Evolutionary conservation across 2,329 filamentous ascomycete species (phyloP).

Genomic region (Alternaria burnsii): DNA sequence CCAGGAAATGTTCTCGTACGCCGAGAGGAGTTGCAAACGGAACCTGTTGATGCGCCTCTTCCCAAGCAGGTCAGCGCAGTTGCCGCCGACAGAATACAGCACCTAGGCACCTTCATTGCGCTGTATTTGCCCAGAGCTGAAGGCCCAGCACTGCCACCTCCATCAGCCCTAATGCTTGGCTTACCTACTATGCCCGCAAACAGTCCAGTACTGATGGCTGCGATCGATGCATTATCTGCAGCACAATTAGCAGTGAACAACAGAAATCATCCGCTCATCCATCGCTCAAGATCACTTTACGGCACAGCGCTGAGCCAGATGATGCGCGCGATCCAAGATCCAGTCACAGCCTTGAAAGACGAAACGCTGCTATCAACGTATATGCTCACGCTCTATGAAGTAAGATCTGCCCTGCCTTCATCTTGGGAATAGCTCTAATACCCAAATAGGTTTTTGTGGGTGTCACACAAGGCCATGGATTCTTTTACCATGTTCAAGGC

Average conservation of each 20-base stretch:
- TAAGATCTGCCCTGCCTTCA: constrained; percentile 2
- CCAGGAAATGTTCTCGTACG: constrained; percentile 18
- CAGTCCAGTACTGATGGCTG: constrained; percentile 41
- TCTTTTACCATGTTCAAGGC: constrained; percentile 50
- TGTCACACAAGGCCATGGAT: constrained; percentile 44
- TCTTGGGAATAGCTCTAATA: background rate
- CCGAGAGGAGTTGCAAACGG: constrained; percentile 20
- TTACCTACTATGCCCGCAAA: constrained; percentile 43
- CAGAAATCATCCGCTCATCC: constrained; percentile 39
- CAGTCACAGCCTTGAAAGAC: constrained; percentile 39
- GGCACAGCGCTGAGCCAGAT: constrained; percentile 45
- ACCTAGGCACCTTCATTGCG: constrained; percentile 44
- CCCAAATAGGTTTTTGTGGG: constrained; percentile 46
- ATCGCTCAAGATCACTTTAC: constrained; percentile 47
- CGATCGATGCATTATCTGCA: constrained; percentile 46
- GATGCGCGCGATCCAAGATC: constrained; percentile 41
- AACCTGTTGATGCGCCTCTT: constrained; percentile 29
- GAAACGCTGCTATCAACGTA: constrained; percentile 49
- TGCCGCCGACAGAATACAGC: constrained; percentile 47
- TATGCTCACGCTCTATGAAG: constrained; percentile 47
- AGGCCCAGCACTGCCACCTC: constrained; percentile 42
- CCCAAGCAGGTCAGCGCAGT: constrained; percentile 45
- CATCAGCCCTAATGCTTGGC: constrained; percentile 47
- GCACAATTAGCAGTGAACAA: constrained; percentile 47
- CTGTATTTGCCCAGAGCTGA: constrained; percentile 43